Evolutionary conservation across 441 rosid species (phyloP), one percentile per base, ranked within the genome.

Genomic region (Croton laevigatus): DNA sequence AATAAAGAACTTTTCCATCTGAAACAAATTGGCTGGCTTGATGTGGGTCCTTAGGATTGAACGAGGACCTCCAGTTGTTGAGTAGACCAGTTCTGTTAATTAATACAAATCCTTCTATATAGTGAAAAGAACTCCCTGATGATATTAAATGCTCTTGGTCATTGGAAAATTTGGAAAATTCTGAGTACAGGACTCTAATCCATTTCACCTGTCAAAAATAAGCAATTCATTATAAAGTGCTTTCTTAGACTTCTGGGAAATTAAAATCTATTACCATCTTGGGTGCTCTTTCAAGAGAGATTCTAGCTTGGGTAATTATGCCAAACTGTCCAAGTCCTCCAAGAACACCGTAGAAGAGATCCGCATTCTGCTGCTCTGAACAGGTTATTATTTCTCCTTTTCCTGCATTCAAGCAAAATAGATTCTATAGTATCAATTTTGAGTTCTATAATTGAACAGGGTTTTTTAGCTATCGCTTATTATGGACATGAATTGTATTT

Each of bases 241-340:
- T 36, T 17, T n/a, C 45, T 63, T 22, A 11, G 8, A 23, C 19
- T 52, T 62, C 5, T 22, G 16, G 46, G 67, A 70, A 70, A 55
- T 44, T 27, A 0, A 57, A 68, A 23, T 53, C 34, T 54, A 51
- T 71, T 86, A 94, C 99, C 96, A 74, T 87, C 60, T 78, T 68
- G 13, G 85, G 81, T 32, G 96, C 94, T 32, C 85, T 86, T 78
- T 77, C 86, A 59, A 92, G 91, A 57, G 89, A 71, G 14, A 94
- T 90, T 67, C 85, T 74, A 16, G 99, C 98, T 53, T 89, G 79
- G 23, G 98, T 91, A 78, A 94, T 92, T 76, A 94, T 81, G 60
- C 99, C 99, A 69, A 90, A 92, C 78, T 94, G 99, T 49, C 98
- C 99, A 52, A 94, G 87, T 68, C 98, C 99, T 14, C 97, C 98